A percentile compares a stretch with the other conserved stretches of the same genome.
Evolutionary conservation across 345 rosid genomes (phyloP).

Genomic region (Boechera retrofracta): DNA sequence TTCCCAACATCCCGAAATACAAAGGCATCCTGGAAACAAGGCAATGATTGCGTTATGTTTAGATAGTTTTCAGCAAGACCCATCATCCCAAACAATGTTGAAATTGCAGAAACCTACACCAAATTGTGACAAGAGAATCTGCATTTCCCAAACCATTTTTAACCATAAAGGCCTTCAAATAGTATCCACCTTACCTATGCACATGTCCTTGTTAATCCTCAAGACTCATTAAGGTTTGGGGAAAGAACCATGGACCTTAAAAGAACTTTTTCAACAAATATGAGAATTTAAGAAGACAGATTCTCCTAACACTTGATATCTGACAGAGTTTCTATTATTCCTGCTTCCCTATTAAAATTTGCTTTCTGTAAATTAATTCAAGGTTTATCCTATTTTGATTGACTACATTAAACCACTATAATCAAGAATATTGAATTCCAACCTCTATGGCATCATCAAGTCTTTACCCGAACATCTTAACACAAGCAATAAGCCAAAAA

Average conservation of each 20-base stretch:
- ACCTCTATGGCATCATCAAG: background rate
- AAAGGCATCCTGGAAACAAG: constrained; percentile 74
- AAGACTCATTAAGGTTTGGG: background rate
- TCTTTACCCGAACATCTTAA: background rate
- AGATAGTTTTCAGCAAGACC: constrained; percentile 11
- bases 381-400: background rate
- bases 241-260: background rate
- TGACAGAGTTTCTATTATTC: background rate
- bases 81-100: constrained; percentile 5
- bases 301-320: background rate
- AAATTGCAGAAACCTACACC: background rate
- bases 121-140: background rate
- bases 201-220: constrained; percentile 1
- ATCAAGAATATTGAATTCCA: background rate
- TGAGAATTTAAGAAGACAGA: background rate
- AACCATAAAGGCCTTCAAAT: background rate
- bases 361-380: background rate
- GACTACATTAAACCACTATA: background rate
- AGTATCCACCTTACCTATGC: constrained; percentile 3
- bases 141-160: background rate
- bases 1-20: constrained; percentile 74
- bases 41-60: background rate
- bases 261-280: background rate
- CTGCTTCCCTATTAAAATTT: background rate
- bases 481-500: background rate